Base-by-base conservation (phyloP, 2,329 filamentous ascomycete genomes). In the Botrytis porri region DNA sequence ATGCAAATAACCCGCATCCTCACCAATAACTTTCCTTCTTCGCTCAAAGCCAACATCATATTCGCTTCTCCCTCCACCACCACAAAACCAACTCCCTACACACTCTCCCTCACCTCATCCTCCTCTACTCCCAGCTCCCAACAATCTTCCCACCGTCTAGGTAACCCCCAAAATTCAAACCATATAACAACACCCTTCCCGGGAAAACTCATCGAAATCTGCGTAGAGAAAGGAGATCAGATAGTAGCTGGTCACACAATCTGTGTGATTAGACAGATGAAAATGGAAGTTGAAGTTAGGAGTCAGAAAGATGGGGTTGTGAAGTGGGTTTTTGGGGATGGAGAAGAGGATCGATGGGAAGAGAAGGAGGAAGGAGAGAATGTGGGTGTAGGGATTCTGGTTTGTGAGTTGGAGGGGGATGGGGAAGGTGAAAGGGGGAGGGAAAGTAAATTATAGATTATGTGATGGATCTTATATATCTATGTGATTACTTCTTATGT, bases 1-100 rank as follows among this genome's bases (percentile, higher is more conserved):
- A 80, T 91, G 8, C 83, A 84, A 72, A 80, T 91, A 18, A 84
- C 84, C 0, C 84, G 84, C 14, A 81, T 91, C 20, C 82, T 88
- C 7, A 65, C 32, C 10, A 65, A 65, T 29, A 65, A 65, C 14
- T 65, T 65, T 6, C 63, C 63, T n/a, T 65, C 63, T 2, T 51
- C 43, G 14, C 43, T 37, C 32, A 65, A 65, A 37, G 0, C 85
- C 85, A 90, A 90, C 78, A 87, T 90, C 71, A 90, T 91, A 75
- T 89, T 89, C 0, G 75, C 83, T 3, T 84, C 85, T 0, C 82
- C 91, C 0, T 80, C 88, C 1, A 86, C 88, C 12, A 82, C 80
- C 79, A 20, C 81, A 80, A 14, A 89, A 79, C 84, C 81, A n/a
- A 79, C 82, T 83, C 10, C 87, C 83, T 9, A 84, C 83, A 3